phyloP scores from a whole-genome alignment of 1,284 basidiomycete genomes.

The Malassezia vespertilionis region DNA sequence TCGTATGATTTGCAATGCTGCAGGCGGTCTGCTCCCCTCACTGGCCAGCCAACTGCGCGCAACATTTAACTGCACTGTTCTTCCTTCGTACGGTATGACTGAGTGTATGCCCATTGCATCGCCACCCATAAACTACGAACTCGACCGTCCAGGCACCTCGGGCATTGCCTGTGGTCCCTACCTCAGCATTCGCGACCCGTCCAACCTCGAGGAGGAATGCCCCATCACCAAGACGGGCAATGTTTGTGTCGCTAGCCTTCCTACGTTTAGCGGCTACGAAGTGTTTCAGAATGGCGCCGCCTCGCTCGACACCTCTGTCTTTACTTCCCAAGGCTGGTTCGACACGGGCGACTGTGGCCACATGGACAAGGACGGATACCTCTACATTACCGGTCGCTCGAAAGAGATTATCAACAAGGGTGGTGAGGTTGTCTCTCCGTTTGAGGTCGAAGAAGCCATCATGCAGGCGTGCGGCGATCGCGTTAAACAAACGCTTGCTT shows the following conservation, averaged over 20 bases:
- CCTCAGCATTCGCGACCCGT: constrained; percentile 44
- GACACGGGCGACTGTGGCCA: constrained; percentile 48
- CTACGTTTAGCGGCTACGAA: constrained; percentile 46
- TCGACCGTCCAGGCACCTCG: constrained; percentile 45
- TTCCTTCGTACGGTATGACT: constrained; percentile 47
- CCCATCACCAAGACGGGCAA: constrained; percentile 43
- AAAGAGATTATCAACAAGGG: constrained; percentile 49
- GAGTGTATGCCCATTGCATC: constrained; percentile 48
- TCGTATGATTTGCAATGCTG: constrained; percentile 46
- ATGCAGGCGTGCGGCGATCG: constrained; percentile 43
- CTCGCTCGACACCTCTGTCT: constrained; percentile 42
- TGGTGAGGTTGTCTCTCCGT: constrained; percentile 47
- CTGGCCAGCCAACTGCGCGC: constrained; percentile 45
- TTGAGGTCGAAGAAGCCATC: constrained; percentile 47
- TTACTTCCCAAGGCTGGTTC: constrained; percentile 46
- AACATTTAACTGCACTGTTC: constrained; percentile 41
- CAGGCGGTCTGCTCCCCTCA: constrained; percentile 45
- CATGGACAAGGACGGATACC: constrained; percentile 46
- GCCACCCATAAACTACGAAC: constrained; percentile 44
- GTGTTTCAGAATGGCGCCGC: constrained; percentile 30
- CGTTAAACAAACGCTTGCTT: constrained; percentile 45
- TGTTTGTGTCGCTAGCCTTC: constrained; percentile 42
- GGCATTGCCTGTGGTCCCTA: constrained; percentile 46
- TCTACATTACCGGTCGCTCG: constrained; percentile 46
- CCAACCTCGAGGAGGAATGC: constrained; percentile 40